Base-by-base conservation (phyloP, 2,329 filamentous ascomycete species). In the Trichoderma sp. region DNA sequence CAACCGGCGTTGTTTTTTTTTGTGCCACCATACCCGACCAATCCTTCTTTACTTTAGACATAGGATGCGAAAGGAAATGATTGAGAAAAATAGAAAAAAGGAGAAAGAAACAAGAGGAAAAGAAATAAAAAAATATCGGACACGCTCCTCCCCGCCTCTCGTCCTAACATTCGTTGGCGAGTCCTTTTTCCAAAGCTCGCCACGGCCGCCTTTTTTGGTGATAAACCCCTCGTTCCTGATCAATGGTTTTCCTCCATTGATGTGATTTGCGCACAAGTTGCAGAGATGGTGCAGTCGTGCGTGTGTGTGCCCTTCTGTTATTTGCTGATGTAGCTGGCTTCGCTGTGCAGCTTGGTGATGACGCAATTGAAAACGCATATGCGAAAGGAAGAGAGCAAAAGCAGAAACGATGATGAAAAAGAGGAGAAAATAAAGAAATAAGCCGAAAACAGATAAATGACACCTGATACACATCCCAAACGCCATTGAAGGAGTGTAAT, bases 401-500 rank as follows among this genome's bases (percentile, higher is more conserved):
- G 77, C 76, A 81, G 24, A 29, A 66, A 45, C 18, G 35, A 75
- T 35, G 38, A 50, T 53, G 68, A 33, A 68, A n/a, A 6, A 41
- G 27, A n/a, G 24, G 35, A 59, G 35, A 31, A 63, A 56, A 35
- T 65, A 63, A 69, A 53, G 21, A 75, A 69, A 62, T 33, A 69
- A 38, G n/a, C 35, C 29, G 35, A 74, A 71, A 64, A 65, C 56
- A 71, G 63, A 73, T 35, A 76, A 69, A 76, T 76, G 76, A 79
- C 77, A 81, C 81, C 79, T 80, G 80, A 80, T 75, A 80, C 79
- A 80, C 77, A 77, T 78, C 79, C 77, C 77, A 27, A 84, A 84
- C 83, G 83, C 83, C 83, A 50, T 72, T 78, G 77, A 84, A 81
- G 82, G 83, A 84, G 81, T 81, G 83, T 83, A 84, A 83, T 82